These are phyloP conservation scores for Arachnomyces sp. DNA, from an alignment of 2,329 filamentous ascomycete genomes.

Conservation along the genomic window DNA sequence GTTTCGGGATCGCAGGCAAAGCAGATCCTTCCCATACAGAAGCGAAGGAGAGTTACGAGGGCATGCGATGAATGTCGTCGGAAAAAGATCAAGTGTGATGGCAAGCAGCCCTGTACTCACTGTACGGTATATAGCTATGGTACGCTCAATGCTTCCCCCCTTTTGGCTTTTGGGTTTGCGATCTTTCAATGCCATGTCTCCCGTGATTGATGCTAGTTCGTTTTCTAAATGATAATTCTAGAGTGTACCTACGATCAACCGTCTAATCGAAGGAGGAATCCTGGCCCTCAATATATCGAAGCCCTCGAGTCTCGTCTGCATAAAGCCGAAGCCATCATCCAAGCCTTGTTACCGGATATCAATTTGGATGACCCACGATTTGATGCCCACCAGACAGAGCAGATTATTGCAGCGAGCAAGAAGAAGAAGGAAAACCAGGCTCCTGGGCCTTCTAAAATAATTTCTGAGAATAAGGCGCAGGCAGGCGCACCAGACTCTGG, in stretches of 20 bases:
- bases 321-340: slow-evolving; percentile 71
- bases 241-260: slow-evolving; percentile 95
- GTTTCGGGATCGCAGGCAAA: slow-evolving; percentile 21
- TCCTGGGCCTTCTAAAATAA: slow-evolving; percentile 10
- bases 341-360: slow-evolving; percentile 71
- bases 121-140: slow-evolving; percentile 98
- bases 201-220: background rate
- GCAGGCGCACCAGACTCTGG: slow-evolving; percentile 33
- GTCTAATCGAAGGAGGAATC: slow-evolving; percentile 82
- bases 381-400: slow-evolving; percentile 66
- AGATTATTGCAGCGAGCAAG: slow-evolving; percentile 44
- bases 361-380: slow-evolving; percentile 78
- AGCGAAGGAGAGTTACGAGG: slow-evolving; percentile 67
- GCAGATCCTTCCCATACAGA: slow-evolving; percentile 53
- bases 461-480: slow-evolving; percentile 10
- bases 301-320: slow-evolving; percentile 74
- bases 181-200: background rate
- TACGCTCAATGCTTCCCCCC: slow-evolving; percentile 37
- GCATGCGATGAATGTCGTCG: slow-evolving; percentile 75
- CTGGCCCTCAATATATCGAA: slow-evolving; percentile 87
- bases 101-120: slow-evolving; percentile 83
- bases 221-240: slow-evolving; percentile 28
- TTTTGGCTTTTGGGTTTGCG: background rate
- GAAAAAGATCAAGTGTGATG: slow-evolving; percentile 84
- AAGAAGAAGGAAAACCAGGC: slow-evolving; percentile 19